Conservation (phyloP, 768 basidiomycete genomes). For the Lentinula lateritia region DNA sequence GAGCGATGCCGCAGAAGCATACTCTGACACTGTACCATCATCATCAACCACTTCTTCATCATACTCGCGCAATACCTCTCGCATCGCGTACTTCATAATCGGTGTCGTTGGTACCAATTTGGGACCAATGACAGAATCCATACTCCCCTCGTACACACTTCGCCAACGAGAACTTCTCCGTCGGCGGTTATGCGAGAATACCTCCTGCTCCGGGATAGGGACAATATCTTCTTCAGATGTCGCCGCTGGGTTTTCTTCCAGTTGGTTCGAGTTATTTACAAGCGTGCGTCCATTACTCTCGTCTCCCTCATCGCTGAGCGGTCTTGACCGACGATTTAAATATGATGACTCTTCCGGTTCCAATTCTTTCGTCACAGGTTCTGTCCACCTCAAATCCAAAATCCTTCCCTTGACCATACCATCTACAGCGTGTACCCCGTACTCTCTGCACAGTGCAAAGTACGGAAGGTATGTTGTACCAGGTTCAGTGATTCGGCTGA, state of each 20-base stretch:
- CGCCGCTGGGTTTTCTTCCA: conserved; percentile 22
- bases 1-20: conserved; percentile 50
- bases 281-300: conserved; percentile 37
- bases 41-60: conserved; percentile 43
- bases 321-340: conserved; percentile 14
- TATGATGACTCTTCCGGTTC: conserved; percentile 22
- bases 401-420: conserved; percentile 79
- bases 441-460: conserved; percentile 75
- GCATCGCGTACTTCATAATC: conserved; percentile 81
- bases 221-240: conserved; percentile 40
- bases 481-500: conserved; percentile 67
- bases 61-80: conserved; percentile 78
- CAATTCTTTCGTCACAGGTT: conserved; percentile 55
- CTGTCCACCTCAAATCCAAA: conserved; percentile 73
- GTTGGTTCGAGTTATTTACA: conserved; percentile 28
- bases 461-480: conserved; percentile 66
- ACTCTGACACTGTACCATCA: conserved; percentile 61
- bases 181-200: conserved; percentile 12
- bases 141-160: conserved; percentile 4
- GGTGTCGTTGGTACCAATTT: conserved; percentile 74
- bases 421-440: conserved; percentile 81
- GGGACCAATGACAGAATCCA: conserved; percentile 39
- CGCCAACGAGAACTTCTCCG: conserved; percentile 11
- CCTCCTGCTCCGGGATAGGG: conserved; percentile 33
- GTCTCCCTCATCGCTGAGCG: conserved; percentile 14